phyloP scores from a whole-genome alignment of 257 asterid genomes.

The Jaltomata sinuosa region DNA sequence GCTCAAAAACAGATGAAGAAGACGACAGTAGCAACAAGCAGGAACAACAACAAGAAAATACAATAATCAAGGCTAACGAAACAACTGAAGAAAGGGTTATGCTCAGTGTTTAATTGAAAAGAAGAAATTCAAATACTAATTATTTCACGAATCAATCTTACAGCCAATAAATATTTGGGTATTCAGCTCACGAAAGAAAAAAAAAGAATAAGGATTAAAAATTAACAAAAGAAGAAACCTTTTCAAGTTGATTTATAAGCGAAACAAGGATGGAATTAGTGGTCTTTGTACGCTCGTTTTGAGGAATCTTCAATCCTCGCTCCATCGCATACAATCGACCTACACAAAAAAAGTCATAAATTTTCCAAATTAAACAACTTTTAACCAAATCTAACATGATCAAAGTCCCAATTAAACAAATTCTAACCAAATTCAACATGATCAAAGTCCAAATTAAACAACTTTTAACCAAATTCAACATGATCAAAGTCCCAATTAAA shows the following conservation, averaged over 20 bases:
- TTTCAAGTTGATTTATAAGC: constrained; percentile 89
- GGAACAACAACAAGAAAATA: background rate
- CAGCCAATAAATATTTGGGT: background rate
- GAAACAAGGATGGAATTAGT: constrained; percentile 73
- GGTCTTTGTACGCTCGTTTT: constrained; percentile 72
- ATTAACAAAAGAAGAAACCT: constrained; percentile 28
- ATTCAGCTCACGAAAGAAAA: background rate
- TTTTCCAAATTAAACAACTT: background rate
- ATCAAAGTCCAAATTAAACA: background rate
- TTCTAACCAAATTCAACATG: background rate
- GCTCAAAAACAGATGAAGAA: background rate
- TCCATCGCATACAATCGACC: constrained; percentile 99
- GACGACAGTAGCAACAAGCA: background rate
- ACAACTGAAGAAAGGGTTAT: background rate
- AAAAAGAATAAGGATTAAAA: background rate
- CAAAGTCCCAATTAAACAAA: background rate
- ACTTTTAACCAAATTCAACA: background rate
- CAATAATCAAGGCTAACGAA: background rate
- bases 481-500: background rate
- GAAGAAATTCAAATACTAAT: background rate
- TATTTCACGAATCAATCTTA: background rate
- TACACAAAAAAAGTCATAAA: constrained; percentile 7
- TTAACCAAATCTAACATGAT: background rate
- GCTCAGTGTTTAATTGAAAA: background rate
- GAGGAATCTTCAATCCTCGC: constrained; percentile 80